These are phyloP conservation scores for Coffea humblotiana DNA, from an alignment of 305 asterid genomes.

Conservation along the genomic window DNA sequence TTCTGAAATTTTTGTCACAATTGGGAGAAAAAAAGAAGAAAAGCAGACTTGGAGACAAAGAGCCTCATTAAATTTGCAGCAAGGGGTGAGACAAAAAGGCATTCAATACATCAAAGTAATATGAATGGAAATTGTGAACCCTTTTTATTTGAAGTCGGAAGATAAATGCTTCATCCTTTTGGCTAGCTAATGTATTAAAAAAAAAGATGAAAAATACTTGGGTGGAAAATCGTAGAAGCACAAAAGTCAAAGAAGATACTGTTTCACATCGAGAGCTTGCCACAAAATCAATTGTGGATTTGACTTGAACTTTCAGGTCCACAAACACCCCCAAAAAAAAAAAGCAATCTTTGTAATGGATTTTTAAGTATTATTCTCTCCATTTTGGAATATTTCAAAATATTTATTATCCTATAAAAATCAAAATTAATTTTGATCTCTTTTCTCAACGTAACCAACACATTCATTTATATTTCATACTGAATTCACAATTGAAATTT, in stretches of 20 bases:
- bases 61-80: neutral
- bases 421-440: no score
- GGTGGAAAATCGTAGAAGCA: neutral
- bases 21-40: neutral
- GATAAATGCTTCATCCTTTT: neutral
- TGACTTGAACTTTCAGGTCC: neutral
- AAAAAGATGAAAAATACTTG: neutral
- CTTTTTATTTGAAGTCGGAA: neutral
- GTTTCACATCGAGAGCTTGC: no score
- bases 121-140: neutral
- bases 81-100: neutral
- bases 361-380: no score
- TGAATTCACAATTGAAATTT: no score
- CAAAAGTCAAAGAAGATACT: neutral
- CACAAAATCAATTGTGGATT: neutral
- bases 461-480: no score
- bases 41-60: neutral
- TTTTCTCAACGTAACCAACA: no score
- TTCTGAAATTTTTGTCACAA: slow-evolving; percentile 3
- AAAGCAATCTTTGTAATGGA: no score
- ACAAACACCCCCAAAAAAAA: neutral
- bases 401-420: no score
- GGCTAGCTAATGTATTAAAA: neutral
- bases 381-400: no score
- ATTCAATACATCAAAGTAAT: neutral